Evolutionary conservation across 169 alveolate genomes (phyloP).

Genomic region (Babesia bigemina): DNA sequence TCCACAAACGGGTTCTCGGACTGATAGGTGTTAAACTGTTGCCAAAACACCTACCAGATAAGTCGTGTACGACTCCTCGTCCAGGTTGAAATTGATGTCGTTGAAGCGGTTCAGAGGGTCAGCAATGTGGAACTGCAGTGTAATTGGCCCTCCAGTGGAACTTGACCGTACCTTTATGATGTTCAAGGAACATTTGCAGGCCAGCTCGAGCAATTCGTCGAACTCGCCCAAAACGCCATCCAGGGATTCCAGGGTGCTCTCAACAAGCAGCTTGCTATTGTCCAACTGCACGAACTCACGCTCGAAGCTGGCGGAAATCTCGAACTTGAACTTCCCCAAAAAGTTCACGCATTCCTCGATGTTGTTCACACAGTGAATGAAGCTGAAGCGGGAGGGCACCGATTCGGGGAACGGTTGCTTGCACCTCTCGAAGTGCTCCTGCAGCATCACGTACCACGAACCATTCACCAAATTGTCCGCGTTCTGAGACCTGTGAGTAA

Average conservation of each 20-base stretch:
- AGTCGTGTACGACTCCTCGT: constrained; percentile 45
- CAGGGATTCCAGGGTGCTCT: constrained; percentile 52
- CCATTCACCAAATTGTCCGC: constrained; percentile 38
- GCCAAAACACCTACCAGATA: constrained; percentile 9
- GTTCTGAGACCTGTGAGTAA: constrained; percentile 1
- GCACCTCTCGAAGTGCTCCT: constrained; percentile 37
- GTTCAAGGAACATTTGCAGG: constrained; percentile 43
- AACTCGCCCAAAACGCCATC: constrained; percentile 43
- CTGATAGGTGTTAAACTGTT: neutral
- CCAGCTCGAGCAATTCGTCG: constrained; percentile 35
- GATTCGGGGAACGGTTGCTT: constrained; percentile 48
- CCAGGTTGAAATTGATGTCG: constrained; percentile 39
- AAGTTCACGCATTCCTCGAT: constrained; percentile 61
- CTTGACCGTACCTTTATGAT: constrained; percentile 41
- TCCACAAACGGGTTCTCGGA: constrained; percentile 49
- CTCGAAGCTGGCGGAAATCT: constrained; percentile 41
- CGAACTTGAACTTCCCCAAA: constrained; percentile 49
- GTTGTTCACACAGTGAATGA: constrained; percentile 62
- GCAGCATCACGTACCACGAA: constrained; percentile 45
- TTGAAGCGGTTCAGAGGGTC: constrained; percentile 41
- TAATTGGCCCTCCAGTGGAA: neutral
- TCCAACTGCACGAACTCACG: constrained; percentile 31
- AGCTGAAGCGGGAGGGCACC: constrained; percentile 50
- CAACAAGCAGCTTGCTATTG: constrained; percentile 35
- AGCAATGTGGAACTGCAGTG: constrained; percentile 35